Evolutionary conservation across 441 rosid genomes (phyloP).

Genomic region (Populus trichocarpa): DNA sequence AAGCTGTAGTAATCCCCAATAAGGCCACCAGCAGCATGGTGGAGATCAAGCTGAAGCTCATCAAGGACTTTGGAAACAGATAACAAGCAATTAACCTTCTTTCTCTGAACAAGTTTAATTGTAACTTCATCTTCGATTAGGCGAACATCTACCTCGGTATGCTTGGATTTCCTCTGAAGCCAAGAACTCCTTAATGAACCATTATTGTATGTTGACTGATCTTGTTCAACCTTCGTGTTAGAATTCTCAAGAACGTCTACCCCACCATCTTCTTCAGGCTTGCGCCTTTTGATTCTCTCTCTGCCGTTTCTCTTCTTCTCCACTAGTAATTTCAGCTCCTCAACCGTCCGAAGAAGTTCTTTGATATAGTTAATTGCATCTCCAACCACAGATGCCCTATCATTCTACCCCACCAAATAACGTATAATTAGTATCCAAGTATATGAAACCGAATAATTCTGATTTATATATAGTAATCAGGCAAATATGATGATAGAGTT

Average conservation of each 20-base stretch:
- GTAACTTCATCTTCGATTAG: conserved; percentile 89
- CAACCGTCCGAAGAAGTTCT: conserved; percentile 64
- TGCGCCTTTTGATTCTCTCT: conserved; percentile 54
- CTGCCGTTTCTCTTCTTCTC: conserved; percentile 68
- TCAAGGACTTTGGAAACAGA: conserved; percentile 70
- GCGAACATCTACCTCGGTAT: conserved; percentile 80
- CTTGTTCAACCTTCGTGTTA: conserved; percentile 37
- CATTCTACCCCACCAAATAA: conserved; percentile 36
- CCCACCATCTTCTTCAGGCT: conserved; percentile 37
- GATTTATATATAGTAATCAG: neutral
- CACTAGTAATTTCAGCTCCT: conserved; percentile 69
- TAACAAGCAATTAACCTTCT: conserved; percentile 78
- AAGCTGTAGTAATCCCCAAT: conserved; percentile 81
- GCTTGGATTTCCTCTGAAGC: conserved; percentile 84
- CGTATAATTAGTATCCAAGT: neutral
- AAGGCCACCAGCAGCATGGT: conserved; percentile 89
- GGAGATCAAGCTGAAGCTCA: conserved; percentile 77
- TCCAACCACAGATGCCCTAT: conserved; percentile 77
- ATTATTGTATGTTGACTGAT: conserved; percentile 44
- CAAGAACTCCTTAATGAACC: conserved; percentile 69
- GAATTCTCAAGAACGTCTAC: conserved; percentile 43
- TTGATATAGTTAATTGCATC: conserved; percentile 81
- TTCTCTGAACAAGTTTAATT: conserved; percentile 74
- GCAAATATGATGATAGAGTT: neutral
- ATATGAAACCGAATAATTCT: neutral